A percentile compares a stretch with the other conserved stretches of the same genome.
Conservation (phyloP, 2,329 filamentous ascomycete species). For the Furcasterigmium sp. region DNA sequence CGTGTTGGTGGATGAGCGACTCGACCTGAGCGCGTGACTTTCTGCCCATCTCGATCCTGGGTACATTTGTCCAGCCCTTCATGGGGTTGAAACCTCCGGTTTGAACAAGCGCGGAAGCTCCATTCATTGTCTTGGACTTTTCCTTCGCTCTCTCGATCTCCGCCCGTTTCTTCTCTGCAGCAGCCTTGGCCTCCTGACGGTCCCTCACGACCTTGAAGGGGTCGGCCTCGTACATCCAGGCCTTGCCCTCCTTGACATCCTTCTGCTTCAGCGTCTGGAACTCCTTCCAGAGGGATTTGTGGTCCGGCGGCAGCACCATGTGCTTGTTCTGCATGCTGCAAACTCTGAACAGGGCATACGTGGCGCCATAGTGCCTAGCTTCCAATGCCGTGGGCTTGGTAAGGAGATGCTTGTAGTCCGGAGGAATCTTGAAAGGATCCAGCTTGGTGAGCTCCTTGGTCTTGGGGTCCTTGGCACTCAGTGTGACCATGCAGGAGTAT, state of each 20-base stretch:
- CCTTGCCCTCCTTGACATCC: conserved; percentile 70
- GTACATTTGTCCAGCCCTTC: conserved; percentile 77
- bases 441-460: conserved; percentile 72
- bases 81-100: conserved; percentile 45
- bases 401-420: conserved; percentile 70
- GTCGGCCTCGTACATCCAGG: conserved; percentile 93
- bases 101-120: conserved; percentile 51
- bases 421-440: conserved; percentile 77
- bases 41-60: conserved; percentile 89
- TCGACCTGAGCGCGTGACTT: conserved; percentile 77
- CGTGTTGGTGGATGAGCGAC: conserved; percentile 68
- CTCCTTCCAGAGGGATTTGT: conserved; percentile 86
- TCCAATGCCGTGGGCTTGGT: conserved; percentile 77
- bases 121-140: conserved; percentile 60
- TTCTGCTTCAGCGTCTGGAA: conserved; percentile 78
- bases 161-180: conserved; percentile 72
- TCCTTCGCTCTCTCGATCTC: conserved; percentile 64
- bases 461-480: conserved; percentile 72
- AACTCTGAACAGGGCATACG: conserved; percentile 85
- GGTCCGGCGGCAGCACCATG: conserved; percentile 87
- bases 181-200: conserved; percentile 69
- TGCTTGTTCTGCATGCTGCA: conserved; percentile 95
- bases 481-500: conserved; percentile 74
- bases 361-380: conserved; percentile 87
- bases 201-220: conserved; percentile 80